A percentile compares a stretch with the other conserved stretches of the same genome.
Conservation (phyloP, 345 rosid genomes). For the Turritis glabra region DNA sequence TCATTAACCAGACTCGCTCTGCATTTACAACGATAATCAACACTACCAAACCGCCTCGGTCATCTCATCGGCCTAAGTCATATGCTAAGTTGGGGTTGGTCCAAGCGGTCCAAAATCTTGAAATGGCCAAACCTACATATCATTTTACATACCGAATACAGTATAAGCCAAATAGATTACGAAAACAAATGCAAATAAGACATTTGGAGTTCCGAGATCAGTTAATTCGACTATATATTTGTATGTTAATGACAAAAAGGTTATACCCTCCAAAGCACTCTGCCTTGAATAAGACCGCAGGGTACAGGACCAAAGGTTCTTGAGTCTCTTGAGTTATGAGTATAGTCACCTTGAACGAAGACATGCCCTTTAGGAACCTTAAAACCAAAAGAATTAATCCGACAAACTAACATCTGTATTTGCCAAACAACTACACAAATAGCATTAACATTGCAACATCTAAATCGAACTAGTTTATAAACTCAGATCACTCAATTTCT, state of each 20-base stretch:
- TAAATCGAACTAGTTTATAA: neutral
- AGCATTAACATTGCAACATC: neutral
- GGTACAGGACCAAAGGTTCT: slow-evolving; percentile 77
- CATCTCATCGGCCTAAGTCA: neutral
- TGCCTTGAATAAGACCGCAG: slow-evolving; percentile 68
- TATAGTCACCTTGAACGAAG: slow-evolving; percentile 76
- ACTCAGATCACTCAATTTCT: neutral
- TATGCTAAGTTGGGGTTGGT: neutral
- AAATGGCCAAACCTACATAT: slow-evolving; percentile 57
- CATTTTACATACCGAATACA: neutral
- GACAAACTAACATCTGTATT: neutral
- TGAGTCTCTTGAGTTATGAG: slow-evolving; percentile 59
- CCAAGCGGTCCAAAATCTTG: slow-evolving; percentile 52
- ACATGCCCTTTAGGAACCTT: slow-evolving; percentile 81
- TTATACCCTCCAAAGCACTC: slow-evolving; percentile 62
- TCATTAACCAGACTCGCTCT: no score
- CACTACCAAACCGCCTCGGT: neutral
- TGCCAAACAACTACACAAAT: neutral
- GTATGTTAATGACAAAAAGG: neutral
- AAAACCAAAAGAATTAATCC: slow-evolving; percentile 9
- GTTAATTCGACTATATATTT: neutral
- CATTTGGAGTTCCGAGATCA: neutral
- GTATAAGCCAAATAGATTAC: neutral
- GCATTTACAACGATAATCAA: no score
- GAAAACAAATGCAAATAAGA: neutral